These are phyloP conservation scores for Passalora sequoiae DNA, from an alignment of 2,329 filamentous ascomycete species.

Conservation along the genomic window DNA sequence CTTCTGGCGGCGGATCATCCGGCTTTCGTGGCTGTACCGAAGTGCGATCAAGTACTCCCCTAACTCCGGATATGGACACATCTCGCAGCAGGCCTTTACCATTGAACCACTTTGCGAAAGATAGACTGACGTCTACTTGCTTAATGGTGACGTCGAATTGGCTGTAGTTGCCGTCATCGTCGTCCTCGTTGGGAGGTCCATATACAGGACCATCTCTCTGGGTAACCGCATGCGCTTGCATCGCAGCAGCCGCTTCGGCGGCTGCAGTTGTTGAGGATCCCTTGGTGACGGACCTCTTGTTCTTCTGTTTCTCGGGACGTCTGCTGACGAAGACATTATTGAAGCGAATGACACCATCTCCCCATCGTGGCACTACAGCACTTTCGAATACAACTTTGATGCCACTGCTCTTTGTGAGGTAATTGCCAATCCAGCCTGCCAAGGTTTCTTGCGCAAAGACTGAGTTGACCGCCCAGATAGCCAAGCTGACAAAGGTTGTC, in stretches of 20 bases:
- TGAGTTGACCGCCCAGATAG: conserved; percentile 86
- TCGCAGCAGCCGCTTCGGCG: conserved; percentile 73
- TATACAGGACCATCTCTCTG: conserved; percentile 34
- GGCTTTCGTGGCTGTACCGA: conserved; percentile 62
- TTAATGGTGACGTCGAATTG: conserved; percentile 95
- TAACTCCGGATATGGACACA: conserved; percentile 88
- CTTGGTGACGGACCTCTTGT: conserved; percentile 64
- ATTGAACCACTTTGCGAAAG: conserved; percentile 99
- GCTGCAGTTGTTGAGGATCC: conserved; percentile 81
- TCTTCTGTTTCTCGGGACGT: conserved; percentile 65
- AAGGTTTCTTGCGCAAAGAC: conserved; percentile 96
- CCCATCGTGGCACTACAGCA: conserved; percentile 94
- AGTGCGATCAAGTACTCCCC: conserved; percentile 87
- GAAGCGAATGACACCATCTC: conserved; percentile 90
- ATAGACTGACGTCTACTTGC: conserved; percentile 91
- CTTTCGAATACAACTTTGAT: conserved; percentile 95
- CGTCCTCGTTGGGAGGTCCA: conserved; percentile 48
- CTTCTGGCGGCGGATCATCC: conserved; percentile 70
- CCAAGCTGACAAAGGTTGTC: conserved; percentile 89
- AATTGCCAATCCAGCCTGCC: conserved; percentile 89
- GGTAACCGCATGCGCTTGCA: conserved; percentile 41
- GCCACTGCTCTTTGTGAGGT: conserved; percentile 87
- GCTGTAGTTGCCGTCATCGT: conserved; percentile 93
- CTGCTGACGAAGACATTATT: conserved; percentile 94
- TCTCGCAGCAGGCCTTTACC: conserved; percentile 86